These are phyloP conservation scores for Pleurotus tuoliensis DNA, from an alignment of 768 basidiomycete genomes.

Conservation along the genomic window DNA sequence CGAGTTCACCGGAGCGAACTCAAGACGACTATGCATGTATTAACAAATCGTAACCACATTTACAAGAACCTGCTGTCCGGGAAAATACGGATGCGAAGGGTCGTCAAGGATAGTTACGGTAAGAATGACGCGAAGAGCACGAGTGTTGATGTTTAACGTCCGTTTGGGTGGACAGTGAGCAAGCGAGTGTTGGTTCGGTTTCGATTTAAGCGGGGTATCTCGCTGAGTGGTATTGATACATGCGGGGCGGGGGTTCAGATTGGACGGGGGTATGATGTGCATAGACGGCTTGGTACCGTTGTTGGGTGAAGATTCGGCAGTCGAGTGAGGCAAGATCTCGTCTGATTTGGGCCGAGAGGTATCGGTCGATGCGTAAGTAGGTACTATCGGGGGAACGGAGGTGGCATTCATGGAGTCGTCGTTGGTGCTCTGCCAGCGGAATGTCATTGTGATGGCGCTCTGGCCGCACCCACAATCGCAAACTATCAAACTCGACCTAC, in stretches of 20 bases:
- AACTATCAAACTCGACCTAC: not conserved
- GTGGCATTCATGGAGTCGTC: not conserved
- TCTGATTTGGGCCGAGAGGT: not conserved
- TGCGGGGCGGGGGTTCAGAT: not conserved
- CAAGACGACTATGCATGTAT: too few relatives aligned
- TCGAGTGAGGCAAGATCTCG: not conserved
- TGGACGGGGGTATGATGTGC: not conserved
- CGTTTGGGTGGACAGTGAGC: not conserved
- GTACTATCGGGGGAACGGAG: not conserved
- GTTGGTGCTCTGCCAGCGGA: not conserved
- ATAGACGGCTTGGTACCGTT: not conserved
- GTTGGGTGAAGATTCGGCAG: not conserved
- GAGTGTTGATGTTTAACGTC: not conserved
- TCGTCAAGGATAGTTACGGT: not conserved
- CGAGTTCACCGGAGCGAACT: too few relatives aligned
- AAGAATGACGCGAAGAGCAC: not conserved
- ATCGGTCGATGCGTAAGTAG: not conserved
- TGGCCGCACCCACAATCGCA: not conserved
- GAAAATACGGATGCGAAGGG: not conserved
- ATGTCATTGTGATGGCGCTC: not conserved
- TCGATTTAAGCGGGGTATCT: not conserved
- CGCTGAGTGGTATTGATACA: not conserved
- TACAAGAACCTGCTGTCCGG: not conserved
- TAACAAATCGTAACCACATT: not conserved
- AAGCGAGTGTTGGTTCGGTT: not conserved